These are phyloP conservation scores for Ganoderma boninense DNA, from an alignment of 1,284 basidiomycete genomes.

Conservation along the genomic window DNA sequence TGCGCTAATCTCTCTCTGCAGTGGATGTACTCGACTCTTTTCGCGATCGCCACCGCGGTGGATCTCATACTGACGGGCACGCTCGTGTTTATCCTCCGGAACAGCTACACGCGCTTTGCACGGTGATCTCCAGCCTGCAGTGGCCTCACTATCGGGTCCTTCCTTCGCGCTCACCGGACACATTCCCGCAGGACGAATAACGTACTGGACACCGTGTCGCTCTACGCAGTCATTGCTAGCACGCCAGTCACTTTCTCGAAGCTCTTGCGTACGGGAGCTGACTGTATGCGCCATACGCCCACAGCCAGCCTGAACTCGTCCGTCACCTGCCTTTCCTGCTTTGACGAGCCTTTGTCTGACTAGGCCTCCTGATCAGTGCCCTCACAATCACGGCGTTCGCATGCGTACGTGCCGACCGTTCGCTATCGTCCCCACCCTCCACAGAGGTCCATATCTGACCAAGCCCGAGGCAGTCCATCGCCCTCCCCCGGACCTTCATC, in stretches of 20 bases:
- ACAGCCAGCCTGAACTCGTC: background rate
- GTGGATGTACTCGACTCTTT: conserved; percentile 4
- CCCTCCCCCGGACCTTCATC: background rate
- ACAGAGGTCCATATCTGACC: too few species aligned
- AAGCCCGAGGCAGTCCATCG: background rate
- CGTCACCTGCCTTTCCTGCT: background rate
- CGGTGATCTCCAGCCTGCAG: background rate
- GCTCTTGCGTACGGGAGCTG: too few species aligned
- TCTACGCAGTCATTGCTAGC: conserved; percentile 6
- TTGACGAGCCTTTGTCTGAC: background rate
- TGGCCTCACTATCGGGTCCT: too few species aligned
- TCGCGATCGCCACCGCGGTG: background rate
- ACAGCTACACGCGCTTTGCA: background rate
- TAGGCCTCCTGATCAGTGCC: background rate
- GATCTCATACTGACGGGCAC: conserved; percentile 12
- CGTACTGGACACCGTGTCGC: background rate
- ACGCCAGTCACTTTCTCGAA: background rate
- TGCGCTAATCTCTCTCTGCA: background rate
- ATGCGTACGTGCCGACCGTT: background rate
- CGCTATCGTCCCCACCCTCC: too few species aligned
- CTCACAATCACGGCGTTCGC: background rate
- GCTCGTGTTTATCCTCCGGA: background rate
- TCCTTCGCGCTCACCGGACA: background rate
- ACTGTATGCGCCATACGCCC: background rate
- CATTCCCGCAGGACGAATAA: background rate